Conservation (phyloP, 2,329 filamentous ascomycete species). For the Pseudogymnoascus sp. region DNA sequence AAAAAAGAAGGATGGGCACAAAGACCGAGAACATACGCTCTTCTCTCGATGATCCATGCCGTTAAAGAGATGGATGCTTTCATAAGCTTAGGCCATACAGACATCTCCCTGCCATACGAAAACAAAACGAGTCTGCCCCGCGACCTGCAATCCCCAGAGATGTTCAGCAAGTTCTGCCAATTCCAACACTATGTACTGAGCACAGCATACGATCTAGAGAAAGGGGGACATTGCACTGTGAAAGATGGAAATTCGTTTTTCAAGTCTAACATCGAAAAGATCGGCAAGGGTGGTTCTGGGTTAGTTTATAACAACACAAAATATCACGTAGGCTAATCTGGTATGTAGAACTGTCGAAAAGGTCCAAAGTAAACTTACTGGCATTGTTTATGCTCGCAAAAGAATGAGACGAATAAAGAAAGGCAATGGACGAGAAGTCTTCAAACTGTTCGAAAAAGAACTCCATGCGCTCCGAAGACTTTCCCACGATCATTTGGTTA, state of each 20-base stretch:
- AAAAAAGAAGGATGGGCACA: neutral
- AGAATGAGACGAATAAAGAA: slow-evolving; percentile 1
- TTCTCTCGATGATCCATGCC: neutral
- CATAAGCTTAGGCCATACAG: neutral
- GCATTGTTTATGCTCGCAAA: slow-evolving; percentile 11
- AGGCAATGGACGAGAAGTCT: slow-evolving; percentile 8
- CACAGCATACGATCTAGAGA: slow-evolving; percentile 9
- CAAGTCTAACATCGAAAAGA: neutral
- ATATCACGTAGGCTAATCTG: neutral
- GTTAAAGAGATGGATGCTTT: neutral
- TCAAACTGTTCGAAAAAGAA: neutral
- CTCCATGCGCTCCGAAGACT: slow-evolving; percentile 6
- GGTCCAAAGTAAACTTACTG: slow-evolving; percentile 11
- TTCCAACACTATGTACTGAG: slow-evolving; percentile 11
- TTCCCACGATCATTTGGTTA: slow-evolving; percentile 8
- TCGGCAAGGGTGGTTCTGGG: slow-evolving; percentile 10
- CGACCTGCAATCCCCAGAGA: neutral
- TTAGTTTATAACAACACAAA: neutral
- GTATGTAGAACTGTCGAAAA: slow-evolving; percentile 11
- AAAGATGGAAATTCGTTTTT: slow-evolving; percentile 12
- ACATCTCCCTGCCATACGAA: neutral
- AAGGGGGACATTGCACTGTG: neutral
- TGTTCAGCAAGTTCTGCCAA: slow-evolving; percentile 6
- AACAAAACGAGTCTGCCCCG: neutral
- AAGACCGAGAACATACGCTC: neutral